Percentiles rank a stretch among this genome's conserved stretches.
Conservation (phyloP, 2,329 filamentous ascomycete species). For the Hymenoscyphus salicellus region DNA sequence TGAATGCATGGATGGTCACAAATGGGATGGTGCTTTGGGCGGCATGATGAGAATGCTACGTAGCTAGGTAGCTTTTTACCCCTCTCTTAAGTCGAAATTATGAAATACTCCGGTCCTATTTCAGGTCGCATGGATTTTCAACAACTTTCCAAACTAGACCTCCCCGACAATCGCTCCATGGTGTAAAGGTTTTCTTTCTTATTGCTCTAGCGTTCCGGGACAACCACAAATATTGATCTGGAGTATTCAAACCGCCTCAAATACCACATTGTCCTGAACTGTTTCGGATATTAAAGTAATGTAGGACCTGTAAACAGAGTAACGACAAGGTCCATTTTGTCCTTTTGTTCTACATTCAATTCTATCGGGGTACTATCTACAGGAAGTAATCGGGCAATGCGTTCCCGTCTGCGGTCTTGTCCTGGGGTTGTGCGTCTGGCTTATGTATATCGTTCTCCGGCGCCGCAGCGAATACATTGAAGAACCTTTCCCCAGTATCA, state of each 20-base stretch:
- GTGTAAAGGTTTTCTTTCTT: not conserved
- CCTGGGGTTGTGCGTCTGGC: slow-evolving; percentile 75
- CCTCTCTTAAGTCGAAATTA: slow-evolving; percentile 3
- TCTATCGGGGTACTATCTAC: slow-evolving; percentile 38
- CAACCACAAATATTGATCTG: not conserved
- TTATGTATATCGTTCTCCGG: slow-evolving; percentile 93
- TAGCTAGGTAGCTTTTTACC: not conserved
- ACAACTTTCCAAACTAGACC: not conserved
- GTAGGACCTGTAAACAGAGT: too few relatives aligned
- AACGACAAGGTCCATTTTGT: not conserved
- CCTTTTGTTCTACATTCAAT: not conserved
- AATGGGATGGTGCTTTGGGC: not conserved
- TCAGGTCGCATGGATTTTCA: not conserved
- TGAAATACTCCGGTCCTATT: not conserved
- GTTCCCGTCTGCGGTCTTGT: slow-evolving; percentile 64
- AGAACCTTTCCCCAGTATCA: slow-evolving; percentile 87
- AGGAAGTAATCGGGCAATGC: slow-evolving; percentile 71
- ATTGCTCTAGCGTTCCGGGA: not conserved
- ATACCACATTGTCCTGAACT: too few relatives aligned
- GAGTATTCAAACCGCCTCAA: too few relatives aligned
- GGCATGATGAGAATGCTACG: slow-evolving; percentile 5
- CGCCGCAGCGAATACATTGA: slow-evolving; percentile 96
- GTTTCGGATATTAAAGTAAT: too few relatives aligned
- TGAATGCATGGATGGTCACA: slow-evolving; percentile 8
- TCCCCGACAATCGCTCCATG: not conserved